A percentile compares a stretch with the other conserved stretches of the same genome.
Evolutionary conservation across 495 filamentous ascomycete genomes (phyloP).

Genomic region (Aspergillus affinis): DNA sequence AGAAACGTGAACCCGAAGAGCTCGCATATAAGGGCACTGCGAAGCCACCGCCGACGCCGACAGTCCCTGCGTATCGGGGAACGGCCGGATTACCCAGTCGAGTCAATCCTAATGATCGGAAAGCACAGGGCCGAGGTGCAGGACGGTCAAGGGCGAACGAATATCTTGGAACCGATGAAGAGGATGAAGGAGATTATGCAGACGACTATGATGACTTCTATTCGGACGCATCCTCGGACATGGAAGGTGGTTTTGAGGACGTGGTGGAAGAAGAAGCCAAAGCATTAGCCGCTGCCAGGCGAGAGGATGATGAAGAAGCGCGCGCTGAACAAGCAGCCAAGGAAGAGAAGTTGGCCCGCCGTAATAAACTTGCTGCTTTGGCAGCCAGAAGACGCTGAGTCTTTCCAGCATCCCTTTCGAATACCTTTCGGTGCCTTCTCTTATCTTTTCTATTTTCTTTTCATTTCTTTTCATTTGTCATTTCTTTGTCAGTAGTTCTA

Average conservation of each 20-base stretch:
- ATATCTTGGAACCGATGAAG: constrained; percentile 50
- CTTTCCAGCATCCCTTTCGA: background rate
- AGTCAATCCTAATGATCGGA: constrained; percentile 34
- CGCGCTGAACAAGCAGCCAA: constrained; percentile 53
- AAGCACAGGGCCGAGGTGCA: constrained; percentile 26
- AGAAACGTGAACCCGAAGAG: constrained; percentile 32
- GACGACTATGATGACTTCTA: constrained; percentile 54
- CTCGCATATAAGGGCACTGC: constrained; percentile 54
- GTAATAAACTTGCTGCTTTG: constrained; percentile 48
- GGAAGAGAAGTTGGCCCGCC: constrained; percentile 56
- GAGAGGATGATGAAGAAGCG: constrained; percentile 61
- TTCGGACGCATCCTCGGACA: constrained; percentile 59
- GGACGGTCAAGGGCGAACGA: constrained; percentile 40
- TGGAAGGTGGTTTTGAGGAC: constrained; percentile 64
- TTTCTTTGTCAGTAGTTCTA: constrained; percentile 9
- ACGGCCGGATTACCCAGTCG: constrained; percentile 42
- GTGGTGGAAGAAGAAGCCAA: constrained; percentile 57
- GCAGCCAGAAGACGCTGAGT: constrained; percentile 38
- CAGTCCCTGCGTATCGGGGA: constrained; percentile 55
- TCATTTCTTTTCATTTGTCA: constrained; percentile 17
- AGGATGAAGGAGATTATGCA: constrained; percentile 45
- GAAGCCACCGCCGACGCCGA: constrained; percentile 36
- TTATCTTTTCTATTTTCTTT: constrained; percentile 4
- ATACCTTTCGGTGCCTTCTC: background rate
- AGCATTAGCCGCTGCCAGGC: constrained; percentile 49